A percentile compares a stretch with the other conserved stretches of the same genome.
phyloP scores from a whole-genome alignment of 2,329 filamentous ascomycete genomes.

The Stromatinia cepivora region DNA sequence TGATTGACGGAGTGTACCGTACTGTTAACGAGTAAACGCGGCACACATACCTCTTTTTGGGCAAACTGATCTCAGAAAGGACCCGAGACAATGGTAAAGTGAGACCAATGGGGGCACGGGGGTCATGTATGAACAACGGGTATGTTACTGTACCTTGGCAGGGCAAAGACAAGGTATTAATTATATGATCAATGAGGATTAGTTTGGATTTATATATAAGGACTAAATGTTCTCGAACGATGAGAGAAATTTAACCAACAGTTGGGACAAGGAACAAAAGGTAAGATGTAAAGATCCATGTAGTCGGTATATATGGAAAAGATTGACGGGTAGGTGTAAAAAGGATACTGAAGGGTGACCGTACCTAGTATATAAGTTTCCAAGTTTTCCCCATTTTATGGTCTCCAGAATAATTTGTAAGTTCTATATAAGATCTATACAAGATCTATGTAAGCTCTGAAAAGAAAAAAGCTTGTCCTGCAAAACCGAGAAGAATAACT shows the following conservation, averaged over 20 bases:
- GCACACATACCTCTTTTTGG: slow-evolving; percentile 9
- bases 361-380: no score
- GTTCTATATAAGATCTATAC: no score
- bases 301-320: no score
- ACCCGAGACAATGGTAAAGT: neutral
- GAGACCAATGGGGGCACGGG: slow-evolving; percentile 1
- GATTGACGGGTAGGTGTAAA: no score
- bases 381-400: neutral
- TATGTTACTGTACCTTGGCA: slow-evolving; percentile 10
- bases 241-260: neutral
- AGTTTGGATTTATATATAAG: neutral
- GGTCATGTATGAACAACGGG: neutral
- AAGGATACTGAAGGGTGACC: no score
- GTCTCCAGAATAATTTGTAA: no score
- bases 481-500: neutral
- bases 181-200: neutral
- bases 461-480: neutral
- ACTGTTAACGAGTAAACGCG: neutral
- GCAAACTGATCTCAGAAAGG: neutral
- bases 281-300: no score
- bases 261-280: no score
- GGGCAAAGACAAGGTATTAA: neutral
- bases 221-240: neutral
- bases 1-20: neutral
- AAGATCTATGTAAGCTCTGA: neutral